phyloP scores from a whole-genome alignment of 108 stramenopile species.

The Chaetoceros tenuissimus region DNA sequence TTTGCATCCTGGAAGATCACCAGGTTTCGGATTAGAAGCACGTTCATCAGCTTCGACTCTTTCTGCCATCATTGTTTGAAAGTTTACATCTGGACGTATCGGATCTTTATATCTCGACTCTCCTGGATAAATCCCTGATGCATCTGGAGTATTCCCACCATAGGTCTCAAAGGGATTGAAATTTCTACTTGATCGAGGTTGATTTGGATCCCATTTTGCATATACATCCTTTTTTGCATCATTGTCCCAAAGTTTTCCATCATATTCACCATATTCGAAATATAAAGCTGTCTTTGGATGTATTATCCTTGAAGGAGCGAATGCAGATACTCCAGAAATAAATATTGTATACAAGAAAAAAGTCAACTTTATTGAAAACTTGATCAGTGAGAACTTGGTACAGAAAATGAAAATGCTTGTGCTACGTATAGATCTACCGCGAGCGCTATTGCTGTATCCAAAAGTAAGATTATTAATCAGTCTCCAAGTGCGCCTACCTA shows the following conservation, averaged over 20 bases:
- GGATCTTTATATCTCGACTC: conserved; percentile 89
- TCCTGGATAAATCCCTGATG: conserved; percentile 78
- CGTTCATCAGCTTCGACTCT: conserved; percentile 47
- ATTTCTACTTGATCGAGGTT: conserved; percentile 71
- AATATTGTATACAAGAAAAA: no score
- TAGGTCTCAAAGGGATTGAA: conserved; percentile 93
- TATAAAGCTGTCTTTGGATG: conserved; percentile 37
- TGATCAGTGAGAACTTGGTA: no score
- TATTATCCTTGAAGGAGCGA: conserved; percentile 34
- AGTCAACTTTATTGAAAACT: no score
- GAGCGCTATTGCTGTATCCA: no score
- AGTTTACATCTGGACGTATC: conserved; percentile 70
- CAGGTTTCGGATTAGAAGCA: conserved; percentile 72
- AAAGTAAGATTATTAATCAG: no score
- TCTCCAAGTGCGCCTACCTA: no score
- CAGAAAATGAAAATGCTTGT: no score
- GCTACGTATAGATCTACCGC: no score
- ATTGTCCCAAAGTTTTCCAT: conserved; percentile 78
- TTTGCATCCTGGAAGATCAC: conserved; percentile 53
- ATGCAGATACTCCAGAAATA: conserved; percentile 43
- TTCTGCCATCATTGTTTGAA: conserved; percentile 74
- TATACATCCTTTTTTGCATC: conserved; percentile 79
- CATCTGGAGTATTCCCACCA: conserved; percentile 65
- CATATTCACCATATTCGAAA: conserved; percentile 70
- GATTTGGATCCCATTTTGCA: conserved; percentile 70